Conservation (phyloP, 352 stramenopile species). For the Globisporangium acanthophoron region DNA sequence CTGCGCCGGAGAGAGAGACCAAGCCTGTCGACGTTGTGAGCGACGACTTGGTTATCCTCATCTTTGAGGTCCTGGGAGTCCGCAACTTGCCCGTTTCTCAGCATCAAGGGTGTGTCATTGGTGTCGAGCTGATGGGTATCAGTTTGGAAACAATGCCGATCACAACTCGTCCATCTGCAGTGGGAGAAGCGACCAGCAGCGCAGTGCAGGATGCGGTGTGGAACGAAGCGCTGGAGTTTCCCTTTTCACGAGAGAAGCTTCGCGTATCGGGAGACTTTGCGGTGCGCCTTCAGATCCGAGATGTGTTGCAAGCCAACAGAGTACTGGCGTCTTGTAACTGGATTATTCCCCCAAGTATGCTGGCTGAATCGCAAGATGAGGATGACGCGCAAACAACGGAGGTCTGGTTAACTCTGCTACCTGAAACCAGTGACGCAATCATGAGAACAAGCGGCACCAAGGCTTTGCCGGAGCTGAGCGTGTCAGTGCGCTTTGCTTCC, state of each 20-base stretch:
- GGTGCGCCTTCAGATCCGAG: slow-evolving; percentile 18
- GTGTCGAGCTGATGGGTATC: slow-evolving; percentile 15
- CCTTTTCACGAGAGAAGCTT: slow-evolving; percentile 3
- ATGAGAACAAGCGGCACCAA: too few relatives aligned
- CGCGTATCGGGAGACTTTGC: slow-evolving; percentile 1
- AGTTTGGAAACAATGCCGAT: slow-evolving; percentile 24
- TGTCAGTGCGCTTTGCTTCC: too few relatives aligned
- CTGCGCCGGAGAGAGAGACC: background rate
- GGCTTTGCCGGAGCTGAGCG: too few relatives aligned
- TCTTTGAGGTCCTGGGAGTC: slow-evolving; percentile 9
- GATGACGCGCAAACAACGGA: too few relatives aligned
- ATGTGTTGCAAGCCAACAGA: slow-evolving; percentile 10
- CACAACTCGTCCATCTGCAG: background rate
- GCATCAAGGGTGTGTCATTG: slow-evolving; percentile 13
- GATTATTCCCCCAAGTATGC: slow-evolving; percentile 19
- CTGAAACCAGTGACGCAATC: background rate
- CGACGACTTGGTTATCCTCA: background rate
- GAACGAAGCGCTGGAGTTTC: slow-evolving; percentile 16
- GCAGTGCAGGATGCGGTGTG: slow-evolving; percentile 1
- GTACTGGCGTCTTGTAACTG: slow-evolving; percentile 25
- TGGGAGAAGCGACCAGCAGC: background rate
- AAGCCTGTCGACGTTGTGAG: background rate
- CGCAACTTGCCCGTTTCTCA: slow-evolving; percentile 3
- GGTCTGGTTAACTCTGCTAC: too few relatives aligned
- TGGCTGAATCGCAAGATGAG: background rate